Conservation (phyloP, 495 filamentous ascomycete species). For the Xylaria flabelliformis region DNA sequence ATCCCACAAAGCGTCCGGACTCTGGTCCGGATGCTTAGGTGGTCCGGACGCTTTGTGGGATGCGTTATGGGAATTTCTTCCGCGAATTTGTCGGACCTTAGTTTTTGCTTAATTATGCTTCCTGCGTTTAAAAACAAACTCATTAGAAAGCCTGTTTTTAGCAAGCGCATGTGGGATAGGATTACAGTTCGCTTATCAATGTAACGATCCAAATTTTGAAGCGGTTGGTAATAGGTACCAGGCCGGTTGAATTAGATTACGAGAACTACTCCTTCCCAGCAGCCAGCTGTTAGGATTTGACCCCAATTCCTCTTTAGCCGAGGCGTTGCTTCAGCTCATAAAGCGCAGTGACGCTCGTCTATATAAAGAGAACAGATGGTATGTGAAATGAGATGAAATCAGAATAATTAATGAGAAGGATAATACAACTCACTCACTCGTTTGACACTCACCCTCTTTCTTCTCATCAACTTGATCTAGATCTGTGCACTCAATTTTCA, state of each 20-base stretch:
- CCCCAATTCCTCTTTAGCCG: conserved; percentile 13
- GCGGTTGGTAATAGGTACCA: neutral
- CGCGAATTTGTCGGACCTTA: too few relatives aligned
- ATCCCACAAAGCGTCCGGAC: too few relatives aligned
- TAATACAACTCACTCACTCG: neutral
- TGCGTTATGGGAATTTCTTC: too few relatives aligned
- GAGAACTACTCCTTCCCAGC: too few relatives aligned
- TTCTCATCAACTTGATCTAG: neutral
- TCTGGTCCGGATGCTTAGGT: too few relatives aligned
- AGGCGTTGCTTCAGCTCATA: conserved; percentile 3
- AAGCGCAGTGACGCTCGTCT: neutral
- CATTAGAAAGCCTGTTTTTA: too few relatives aligned
- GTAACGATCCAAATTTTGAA: too few relatives aligned
- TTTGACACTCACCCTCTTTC: neutral
- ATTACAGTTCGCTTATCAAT: too few relatives aligned
- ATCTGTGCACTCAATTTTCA: neutral
- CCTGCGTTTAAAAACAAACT: too few relatives aligned
- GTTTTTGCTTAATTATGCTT: too few relatives aligned
- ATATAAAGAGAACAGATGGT: neutral
- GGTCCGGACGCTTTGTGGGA: too few relatives aligned
- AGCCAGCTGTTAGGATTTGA: neutral
- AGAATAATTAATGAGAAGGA: neutral
- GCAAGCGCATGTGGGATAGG: too few relatives aligned
- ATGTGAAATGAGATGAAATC: neutral
- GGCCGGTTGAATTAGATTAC: conserved; percentile 14